Conservation (phyloP, 1,139 yeast genomes). For the Taiozyma sp. region DNA sequence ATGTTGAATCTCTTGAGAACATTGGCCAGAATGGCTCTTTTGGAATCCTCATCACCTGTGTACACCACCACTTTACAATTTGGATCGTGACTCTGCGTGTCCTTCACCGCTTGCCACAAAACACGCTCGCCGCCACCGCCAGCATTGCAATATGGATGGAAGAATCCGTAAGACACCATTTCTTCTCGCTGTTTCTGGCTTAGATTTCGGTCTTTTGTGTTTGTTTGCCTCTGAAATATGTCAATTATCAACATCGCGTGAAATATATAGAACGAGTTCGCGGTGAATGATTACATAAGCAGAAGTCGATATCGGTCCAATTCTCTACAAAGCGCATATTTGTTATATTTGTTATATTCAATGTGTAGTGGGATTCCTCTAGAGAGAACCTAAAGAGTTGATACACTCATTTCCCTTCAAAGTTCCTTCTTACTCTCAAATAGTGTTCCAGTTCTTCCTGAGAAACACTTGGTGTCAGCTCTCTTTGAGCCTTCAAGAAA, state of each 20-base stretch:
- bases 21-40: constrained; percentile 46
- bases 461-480: constrained; percentile 80
- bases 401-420: constrained; percentile 38
- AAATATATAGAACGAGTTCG: not conserved
- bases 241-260: not conserved
- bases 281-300: not conserved
- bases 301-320: no score
- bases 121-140: constrained; percentile 99
- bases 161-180: constrained; percentile 55
- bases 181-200: not conserved
- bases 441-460: constrained; percentile 84
- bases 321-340: no score
- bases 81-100: constrained; percentile 50
- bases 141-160: constrained; percentile 94
- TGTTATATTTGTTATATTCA: no score
- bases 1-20: constrained; percentile 66
- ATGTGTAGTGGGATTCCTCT: no score
- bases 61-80: constrained; percentile 66
- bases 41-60: constrained; percentile 60
- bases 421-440: constrained; percentile 65
- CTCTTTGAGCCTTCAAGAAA: constrained; percentile 66
- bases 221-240: not conserved
- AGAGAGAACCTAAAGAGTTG: no score
- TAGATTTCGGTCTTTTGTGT: not conserved
- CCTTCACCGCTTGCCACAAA: constrained; percentile 86